Evolutionary conservation across 441 rosid species (phyloP).

Genomic region (Francoa sonchifolia): DNA sequence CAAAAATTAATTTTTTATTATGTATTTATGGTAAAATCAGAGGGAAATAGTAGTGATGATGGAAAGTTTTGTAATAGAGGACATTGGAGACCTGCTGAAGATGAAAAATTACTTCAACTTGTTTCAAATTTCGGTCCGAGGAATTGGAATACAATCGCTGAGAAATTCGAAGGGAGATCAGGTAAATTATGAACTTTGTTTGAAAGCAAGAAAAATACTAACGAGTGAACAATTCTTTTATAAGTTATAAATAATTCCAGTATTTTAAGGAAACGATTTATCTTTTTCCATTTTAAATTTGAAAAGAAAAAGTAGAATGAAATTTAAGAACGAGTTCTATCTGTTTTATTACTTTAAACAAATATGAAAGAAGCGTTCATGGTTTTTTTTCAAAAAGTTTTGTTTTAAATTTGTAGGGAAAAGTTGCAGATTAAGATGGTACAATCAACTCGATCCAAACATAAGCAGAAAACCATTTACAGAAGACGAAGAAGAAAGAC

Average conservation of each 20-base stretch:
- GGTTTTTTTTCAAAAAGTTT: background rate
- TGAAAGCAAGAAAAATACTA: conserved; percentile 4
- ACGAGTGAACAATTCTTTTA: background rate
- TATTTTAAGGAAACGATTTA: background rate
- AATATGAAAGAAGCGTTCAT: no score
- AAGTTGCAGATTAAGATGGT: conserved; percentile 94
- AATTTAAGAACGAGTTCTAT: background rate
- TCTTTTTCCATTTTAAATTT: conserved; percentile 3
- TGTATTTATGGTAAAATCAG: background rate
- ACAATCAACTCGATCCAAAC: conserved; percentile 90
- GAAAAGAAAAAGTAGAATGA: background rate
- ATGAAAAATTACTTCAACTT: conserved; percentile 74
- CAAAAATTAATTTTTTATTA: background rate
- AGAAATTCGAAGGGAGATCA: conserved; percentile 82
- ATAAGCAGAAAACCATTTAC: conserved; percentile 69
- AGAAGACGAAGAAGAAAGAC: conserved; percentile 84
- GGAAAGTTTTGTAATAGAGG: conserved; percentile 61
- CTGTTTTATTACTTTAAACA: background rate
- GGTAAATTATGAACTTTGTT: conserved; percentile 45
- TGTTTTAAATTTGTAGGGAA: conserved; percentile 38
- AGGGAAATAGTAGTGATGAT: background rate
- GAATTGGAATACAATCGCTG: conserved; percentile 94
- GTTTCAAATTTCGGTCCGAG: conserved; percentile 88
- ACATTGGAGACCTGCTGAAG: conserved; percentile 95
- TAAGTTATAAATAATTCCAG: background rate